Percentiles rank a stretch among this genome's conserved stretches.
Evolutionary conservation across 2,329 filamentous ascomycete species (phyloP).

Genomic region (Pseudopithomyces chartarum): DNA sequence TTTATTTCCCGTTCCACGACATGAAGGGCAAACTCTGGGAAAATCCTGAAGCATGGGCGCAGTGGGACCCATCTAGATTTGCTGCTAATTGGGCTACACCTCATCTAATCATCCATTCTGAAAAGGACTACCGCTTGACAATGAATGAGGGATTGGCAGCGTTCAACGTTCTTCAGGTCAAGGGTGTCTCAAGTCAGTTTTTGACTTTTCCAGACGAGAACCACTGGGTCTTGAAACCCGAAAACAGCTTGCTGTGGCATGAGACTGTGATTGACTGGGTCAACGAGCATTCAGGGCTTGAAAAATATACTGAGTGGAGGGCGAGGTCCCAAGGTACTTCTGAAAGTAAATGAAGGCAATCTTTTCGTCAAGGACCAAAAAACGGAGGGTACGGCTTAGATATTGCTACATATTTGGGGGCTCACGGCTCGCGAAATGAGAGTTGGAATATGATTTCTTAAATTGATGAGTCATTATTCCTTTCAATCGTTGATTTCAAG

Average conservation of each 20-base stretch:
- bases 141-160: slow-evolving; percentile 83
- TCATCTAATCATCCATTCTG: slow-evolving; percentile 86
- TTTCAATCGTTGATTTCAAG: too few relatives aligned
- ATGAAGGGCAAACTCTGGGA: slow-evolving; percentile 42
- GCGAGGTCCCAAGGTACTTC: slow-evolving; percentile 6
- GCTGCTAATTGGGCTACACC: slow-evolving; percentile 80
- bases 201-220: slow-evolving; percentile 81
- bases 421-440: too few relatives aligned
- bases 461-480: too few relatives aligned
- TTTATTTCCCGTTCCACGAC: slow-evolving; percentile 58
- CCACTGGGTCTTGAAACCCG: slow-evolving; percentile 86
- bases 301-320: slow-evolving; percentile 43
- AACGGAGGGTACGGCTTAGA: too few relatives aligned
- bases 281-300: slow-evolving; percentile 62
- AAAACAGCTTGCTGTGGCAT: slow-evolving; percentile 92
- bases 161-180: slow-evolving; percentile 83
- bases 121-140: slow-evolving; percentile 85
- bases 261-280: slow-evolving; percentile 81
- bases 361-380: too few relatives aligned
- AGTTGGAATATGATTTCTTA: too few relatives aligned
- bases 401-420: too few relatives aligned
- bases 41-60: slow-evolving; percentile 55
- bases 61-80: slow-evolving; percentile 63
- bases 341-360: neutral
- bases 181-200: slow-evolving; percentile 75